Base-by-base conservation (phyloP, 2,329 filamentous ascomycete genomes). In the Alternaria tenuissima region DNA sequence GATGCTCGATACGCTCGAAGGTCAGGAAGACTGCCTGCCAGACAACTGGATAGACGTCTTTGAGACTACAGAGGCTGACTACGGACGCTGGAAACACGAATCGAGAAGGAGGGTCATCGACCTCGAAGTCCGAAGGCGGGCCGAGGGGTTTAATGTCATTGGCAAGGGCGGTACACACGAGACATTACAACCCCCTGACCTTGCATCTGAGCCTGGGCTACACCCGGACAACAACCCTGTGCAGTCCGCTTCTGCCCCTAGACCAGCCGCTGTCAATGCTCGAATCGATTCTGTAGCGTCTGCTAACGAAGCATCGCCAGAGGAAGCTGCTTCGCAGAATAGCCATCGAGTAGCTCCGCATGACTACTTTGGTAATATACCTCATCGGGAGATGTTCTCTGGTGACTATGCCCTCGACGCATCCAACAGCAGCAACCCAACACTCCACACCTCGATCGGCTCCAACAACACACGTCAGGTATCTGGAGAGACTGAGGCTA, bases 1-100 rank as follows among this genome's bases (percentile, higher is more conserved):
- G 52, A 93, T 97, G 86, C 85, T 99, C 14, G 94, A 99, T 78
- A 85, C 87, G 32, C 83, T 98, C 2, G 95, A 98, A 77, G 94
- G 93, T 2, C 85, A 89, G 55, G 85, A 90, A 43, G 95, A 99
- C 71, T 92, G 91, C 0, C 81, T 99, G 9, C 95, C 95, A 0
- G 91, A 96, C 41, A 77, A 82, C 28, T 99, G 94, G 95, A 87
- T 98, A 57, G 92, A 96, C 69, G 86, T 89, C 5, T 90, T 98
- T 80, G 95, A 98, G 76, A 79, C 81, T 0, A 82, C 96, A 5
- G 95, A 99, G 76, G 82, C 85, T 11, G 86, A 89, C 30, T 97
- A 94, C 77, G 87, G 88, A 7, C 86, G 89, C 24, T 99, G 95
- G 95, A 88, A 89, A 43, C 89, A 90, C 48, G 85, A 89, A 48